phyloP scores from a whole-genome alignment of 2,329 filamentous ascomycete genomes.

The Bipolaris zeicola region DNA sequence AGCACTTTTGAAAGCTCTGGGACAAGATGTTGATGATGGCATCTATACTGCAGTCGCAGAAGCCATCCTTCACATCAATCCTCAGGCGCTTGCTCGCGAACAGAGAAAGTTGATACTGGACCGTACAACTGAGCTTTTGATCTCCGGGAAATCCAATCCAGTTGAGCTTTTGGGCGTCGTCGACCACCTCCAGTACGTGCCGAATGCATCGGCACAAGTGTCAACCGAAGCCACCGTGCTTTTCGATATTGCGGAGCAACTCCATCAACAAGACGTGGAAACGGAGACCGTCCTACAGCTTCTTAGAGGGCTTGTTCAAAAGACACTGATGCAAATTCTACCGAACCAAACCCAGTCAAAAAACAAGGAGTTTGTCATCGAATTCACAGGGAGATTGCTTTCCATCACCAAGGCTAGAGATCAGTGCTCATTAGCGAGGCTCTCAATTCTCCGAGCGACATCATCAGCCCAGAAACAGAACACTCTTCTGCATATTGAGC shows the following conservation, averaged over 20 bases:
- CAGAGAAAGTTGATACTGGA: constrained; percentile 42
- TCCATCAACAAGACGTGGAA: constrained; percentile 24
- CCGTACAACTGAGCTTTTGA: constrained; percentile 28
- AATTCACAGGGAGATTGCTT: constrained; percentile 30
- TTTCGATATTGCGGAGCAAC: constrained; percentile 36
- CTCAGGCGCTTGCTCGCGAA: constrained; percentile 36
- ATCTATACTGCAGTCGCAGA: constrained; percentile 19
- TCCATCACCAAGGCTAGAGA: constrained; percentile 25
- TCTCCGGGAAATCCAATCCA: constrained; percentile 10
- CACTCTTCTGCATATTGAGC: constrained; percentile 26
- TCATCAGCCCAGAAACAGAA: constrained; percentile 31
- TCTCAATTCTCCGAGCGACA: constrained; percentile 37
- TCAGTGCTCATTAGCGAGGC: constrained; percentile 27
- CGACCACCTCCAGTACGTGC: constrained; percentile 40
- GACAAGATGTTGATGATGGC: constrained; percentile 7
- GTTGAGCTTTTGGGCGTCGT: constrained; percentile 32
- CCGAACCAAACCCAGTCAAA: constrained; percentile 43
- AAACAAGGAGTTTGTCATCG: constrained; percentile 40
- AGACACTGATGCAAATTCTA: constrained; percentile 38
- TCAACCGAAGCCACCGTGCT: constrained; percentile 31
- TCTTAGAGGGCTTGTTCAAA: constrained; percentile 34
- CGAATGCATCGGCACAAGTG: constrained; percentile 45
- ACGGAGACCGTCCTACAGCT: constrained; percentile 23
- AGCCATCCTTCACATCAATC: constrained; percentile 31
- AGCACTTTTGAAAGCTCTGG: constrained; percentile 26